Percentiles rank a stretch among this genome's conserved stretches.
phyloP scores from a whole-genome alignment of 176 grass and related monocot species.

The Carex scoparia region DNA sequence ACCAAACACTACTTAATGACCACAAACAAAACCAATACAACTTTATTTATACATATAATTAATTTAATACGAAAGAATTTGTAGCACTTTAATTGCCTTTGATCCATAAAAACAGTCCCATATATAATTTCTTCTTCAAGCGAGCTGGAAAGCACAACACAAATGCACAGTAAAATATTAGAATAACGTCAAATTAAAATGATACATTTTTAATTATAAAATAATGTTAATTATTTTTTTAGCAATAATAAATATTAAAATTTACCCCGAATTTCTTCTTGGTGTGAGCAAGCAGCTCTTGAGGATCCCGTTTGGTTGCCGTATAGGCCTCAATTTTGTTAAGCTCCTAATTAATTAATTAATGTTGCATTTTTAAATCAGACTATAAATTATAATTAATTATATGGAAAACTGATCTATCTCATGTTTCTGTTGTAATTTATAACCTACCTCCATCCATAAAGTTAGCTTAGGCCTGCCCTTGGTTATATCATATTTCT shows the following conservation, averaged over 20 bases:
- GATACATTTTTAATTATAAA: no score
- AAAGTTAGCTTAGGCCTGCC: constrained; percentile 51
- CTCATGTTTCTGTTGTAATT: background rate
- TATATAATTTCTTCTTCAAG: background rate
- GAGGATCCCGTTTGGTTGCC: constrained; percentile 40
- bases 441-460: constrained; percentile 36
- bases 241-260: background rate
- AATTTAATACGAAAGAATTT: no score
- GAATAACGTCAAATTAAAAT: background rate
- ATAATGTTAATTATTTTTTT: background rate
- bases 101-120: background rate
- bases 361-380: constrained; percentile 5
- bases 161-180: background rate
- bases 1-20: background rate
- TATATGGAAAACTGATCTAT: background rate
- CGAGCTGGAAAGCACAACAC: background rate
- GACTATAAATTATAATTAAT: background rate
- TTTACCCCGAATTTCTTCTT: constrained; percentile 53
- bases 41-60: background rate
- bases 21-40: background rate
- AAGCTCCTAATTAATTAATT: constrained; percentile 27
- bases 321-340: constrained; percentile 61
- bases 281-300: constrained; percentile 32
- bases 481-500: constrained; percentile 60
- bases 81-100: background rate